A percentile compares a stretch with the other conserved stretches of the same genome.
phyloP scores from a whole-genome alignment of 306 rosid genomes.

The Benincasa hispida region DNA sequence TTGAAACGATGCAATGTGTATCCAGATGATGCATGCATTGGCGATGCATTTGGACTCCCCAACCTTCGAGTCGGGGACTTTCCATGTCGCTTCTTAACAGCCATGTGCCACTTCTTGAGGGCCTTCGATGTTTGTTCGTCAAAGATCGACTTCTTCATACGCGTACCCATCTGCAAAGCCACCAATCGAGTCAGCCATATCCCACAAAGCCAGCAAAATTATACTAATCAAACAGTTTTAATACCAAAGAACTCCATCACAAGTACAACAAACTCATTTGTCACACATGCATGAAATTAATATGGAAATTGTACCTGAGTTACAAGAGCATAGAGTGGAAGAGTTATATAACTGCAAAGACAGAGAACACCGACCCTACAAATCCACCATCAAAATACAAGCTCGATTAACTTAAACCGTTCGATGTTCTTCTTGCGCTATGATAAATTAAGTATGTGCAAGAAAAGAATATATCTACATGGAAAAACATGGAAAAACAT shows the following conservation, averaged over 20 bases:
- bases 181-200: not conserved
- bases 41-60: conserved; percentile 35
- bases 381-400: conserved; percentile 1
- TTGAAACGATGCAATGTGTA: conserved; percentile 62
- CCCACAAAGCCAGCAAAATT: not conserved
- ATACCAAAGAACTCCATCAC: not conserved
- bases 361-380: conserved; percentile 48
- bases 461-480: not conserved
- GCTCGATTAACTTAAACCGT: not conserved
- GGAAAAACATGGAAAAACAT: not conserved
- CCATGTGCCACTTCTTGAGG: conserved; percentile 66
- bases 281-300: not conserved
- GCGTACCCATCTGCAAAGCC: conserved; percentile 69
- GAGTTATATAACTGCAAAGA: conserved; percentile 85
- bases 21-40: conserved; percentile 30
- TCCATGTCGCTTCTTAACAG: conserved; percentile 54
- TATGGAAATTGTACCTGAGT: conserved; percentile 49
- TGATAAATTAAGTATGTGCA: not conserved
- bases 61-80: conserved; percentile 20
- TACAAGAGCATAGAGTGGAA: conserved; percentile 85
- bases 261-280: not conserved
- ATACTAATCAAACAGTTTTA: not conserved
- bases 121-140: conserved; percentile 87
- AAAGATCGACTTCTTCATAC: conserved; percentile 67
- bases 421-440: not conserved